Evolutionary conservation across 2,329 filamentous ascomycete genomes (phyloP).

Genomic region (Ophiostoma australiae): DNA sequence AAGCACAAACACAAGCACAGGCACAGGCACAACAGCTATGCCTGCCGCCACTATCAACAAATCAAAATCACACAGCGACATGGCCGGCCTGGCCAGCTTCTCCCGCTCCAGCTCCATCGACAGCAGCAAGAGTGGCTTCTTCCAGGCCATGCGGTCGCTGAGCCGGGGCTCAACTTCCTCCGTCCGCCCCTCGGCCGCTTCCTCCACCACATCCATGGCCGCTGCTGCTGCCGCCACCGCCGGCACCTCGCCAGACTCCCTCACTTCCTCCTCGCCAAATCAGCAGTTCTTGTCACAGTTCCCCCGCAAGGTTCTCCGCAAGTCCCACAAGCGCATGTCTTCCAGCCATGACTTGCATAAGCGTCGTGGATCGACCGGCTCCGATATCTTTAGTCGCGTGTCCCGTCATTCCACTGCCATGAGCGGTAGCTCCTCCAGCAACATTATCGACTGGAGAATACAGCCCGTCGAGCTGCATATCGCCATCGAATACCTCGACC

Average conservation of each 20-base stretch:
- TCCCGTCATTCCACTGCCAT: conserved; percentile 31
- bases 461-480: conserved; percentile 38
- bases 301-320: conserved; percentile 27
- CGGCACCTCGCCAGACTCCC: conserved; percentile 21
- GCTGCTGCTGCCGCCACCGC: not conserved
- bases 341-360: conserved; percentile 25
- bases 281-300: conserved; percentile 22
- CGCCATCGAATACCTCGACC: conserved; percentile 39
- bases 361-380: conserved; percentile 33
- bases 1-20: conserved; percentile 1
- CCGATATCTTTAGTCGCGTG: conserved; percentile 31
- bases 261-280: conserved; percentile 19
- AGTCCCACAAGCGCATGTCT: conserved; percentile 26
- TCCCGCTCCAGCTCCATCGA: conserved; percentile 31
- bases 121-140: conserved; percentile 29
- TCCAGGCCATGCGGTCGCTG: conserved; percentile 30
- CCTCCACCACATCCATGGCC: conserved; percentile 20
- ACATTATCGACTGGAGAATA: conserved; percentile 34
- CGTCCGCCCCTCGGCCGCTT: conserved; percentile 18
- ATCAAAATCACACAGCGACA: conserved; percentile 26
- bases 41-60: conserved; percentile 18
- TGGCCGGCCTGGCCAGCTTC: conserved; percentile 22
- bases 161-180: conserved; percentile 29
- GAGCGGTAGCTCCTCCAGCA: conserved; percentile 31
- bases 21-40: not conserved